These are phyloP conservation scores for Dissophora ornata DNA, from an alignment of 192 early-diverging fungal species.

Conservation along the genomic window DNA sequence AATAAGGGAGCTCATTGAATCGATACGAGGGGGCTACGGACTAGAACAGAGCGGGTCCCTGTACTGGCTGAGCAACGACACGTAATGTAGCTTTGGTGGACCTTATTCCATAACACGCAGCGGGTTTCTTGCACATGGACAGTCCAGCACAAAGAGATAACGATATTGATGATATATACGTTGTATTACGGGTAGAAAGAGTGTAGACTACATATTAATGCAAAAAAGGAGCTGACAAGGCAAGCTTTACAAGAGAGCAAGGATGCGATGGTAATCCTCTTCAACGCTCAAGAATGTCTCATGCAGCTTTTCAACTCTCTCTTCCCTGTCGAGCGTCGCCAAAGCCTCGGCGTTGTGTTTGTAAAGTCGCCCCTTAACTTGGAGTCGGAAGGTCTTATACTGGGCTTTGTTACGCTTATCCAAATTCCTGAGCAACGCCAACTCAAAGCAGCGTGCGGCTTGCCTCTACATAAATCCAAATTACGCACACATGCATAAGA, in stretches of 20 bases:
- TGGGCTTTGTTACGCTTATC: conserved; percentile 62
- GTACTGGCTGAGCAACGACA: too few species aligned
- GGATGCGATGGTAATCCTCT: conserved; percentile 76
- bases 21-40: too few species aligned
- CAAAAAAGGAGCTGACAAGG: too few species aligned
- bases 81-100: too few species aligned
- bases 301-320: conserved; percentile 77
- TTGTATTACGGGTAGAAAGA: too few species aligned
- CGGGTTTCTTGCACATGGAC: too few species aligned
- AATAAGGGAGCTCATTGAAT: too few species aligned
- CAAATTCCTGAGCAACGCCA: conserved; percentile 71
- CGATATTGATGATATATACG: too few species aligned
- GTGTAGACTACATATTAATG: too few species aligned
- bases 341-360: conserved; percentile 82
- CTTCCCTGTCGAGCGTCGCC: conserved; percentile 67
- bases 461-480: conserved; percentile 68
- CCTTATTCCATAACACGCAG: too few species aligned
- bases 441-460: conserved; percentile 84
- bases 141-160: too few species aligned
- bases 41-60: too few species aligned
- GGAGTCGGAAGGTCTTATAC: conserved; percentile 74
- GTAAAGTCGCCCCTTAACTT: conserved; percentile 88
- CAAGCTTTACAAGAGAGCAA: conserved; percentile 22
- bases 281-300: conserved; percentile 80
- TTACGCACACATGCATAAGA: neutral